phyloP scores from a whole-genome alignment of 1,284 basidiomycete genomes.

The Xanthoconium separans region DNA sequence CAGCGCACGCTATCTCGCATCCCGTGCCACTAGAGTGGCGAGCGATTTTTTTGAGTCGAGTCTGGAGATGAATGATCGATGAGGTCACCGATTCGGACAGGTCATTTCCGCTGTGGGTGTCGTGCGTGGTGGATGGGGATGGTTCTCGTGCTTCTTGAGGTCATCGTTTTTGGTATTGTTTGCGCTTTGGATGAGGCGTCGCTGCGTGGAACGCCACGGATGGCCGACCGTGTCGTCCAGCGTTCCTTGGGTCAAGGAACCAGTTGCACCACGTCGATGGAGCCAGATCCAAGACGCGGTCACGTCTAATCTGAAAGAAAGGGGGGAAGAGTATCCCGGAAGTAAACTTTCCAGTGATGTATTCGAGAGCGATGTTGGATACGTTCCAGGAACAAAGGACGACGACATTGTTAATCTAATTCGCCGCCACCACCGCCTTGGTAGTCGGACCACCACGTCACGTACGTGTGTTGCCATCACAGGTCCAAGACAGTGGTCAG shows the following conservation, averaged over 20 bases:
- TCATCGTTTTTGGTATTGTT: conserved; percentile 8
- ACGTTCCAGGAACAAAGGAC: conserved; percentile 5
- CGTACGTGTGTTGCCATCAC: background rate
- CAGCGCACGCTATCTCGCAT: conserved; percentile 14
- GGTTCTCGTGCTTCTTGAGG: conserved; percentile 15
- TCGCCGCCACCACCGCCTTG: conserved; percentile 23
- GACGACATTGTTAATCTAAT: conserved; percentile 1
- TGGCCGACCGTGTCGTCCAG: conserved; percentile 1
- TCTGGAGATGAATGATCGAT: conserved; percentile 26
- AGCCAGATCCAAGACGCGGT: conserved; percentile 5
- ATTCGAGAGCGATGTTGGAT: background rate
- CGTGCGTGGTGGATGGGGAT: background rate
- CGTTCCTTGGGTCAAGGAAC: background rate
- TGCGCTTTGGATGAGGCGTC: conserved; percentile 2
- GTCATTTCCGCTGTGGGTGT: conserved; percentile 27
- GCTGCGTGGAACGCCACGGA: conserved; percentile 5
- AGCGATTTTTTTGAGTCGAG: background rate
- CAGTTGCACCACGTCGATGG: background rate
- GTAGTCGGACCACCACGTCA: conserved; percentile 17
- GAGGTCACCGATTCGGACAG: conserved; percentile 5
- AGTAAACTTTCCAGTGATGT: background rate
- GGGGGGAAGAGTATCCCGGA: background rate
- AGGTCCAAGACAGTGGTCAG: conserved; percentile 5
- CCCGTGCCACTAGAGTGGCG: conserved; percentile 16
- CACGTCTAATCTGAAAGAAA: background rate